Conservation (phyloP, 169 alveolate genomes). For the Plasmodium yoelii region DNA sequence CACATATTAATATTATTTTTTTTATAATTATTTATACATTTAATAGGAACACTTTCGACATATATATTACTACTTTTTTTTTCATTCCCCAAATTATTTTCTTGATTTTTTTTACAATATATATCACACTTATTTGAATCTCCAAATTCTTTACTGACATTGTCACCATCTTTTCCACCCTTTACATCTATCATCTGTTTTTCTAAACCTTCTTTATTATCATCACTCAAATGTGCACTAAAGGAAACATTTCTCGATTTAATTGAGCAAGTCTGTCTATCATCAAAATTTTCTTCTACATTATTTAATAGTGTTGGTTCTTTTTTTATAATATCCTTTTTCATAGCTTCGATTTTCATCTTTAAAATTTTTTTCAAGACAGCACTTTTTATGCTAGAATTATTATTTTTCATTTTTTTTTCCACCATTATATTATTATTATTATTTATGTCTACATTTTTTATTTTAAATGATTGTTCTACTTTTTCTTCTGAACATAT, state of each 20-base stretch:
- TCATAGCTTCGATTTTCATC: constrained; percentile 52
- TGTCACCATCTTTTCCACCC: not conserved
- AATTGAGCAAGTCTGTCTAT: not conserved
- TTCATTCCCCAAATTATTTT: not conserved
- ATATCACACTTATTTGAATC: too few species aligned
- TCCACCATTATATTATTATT: not conserved
- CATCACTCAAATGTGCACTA: too few species aligned
- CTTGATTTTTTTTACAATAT: not conserved
- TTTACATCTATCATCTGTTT: not conserved
- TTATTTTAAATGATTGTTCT: too few species aligned
- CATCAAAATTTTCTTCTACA: not conserved
- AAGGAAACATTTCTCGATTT: not conserved
- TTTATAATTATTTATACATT: too few species aligned
- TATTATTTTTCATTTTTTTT: constrained; percentile 1
- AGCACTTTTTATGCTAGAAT: constrained; percentile 7
- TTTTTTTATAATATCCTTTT: not conserved
- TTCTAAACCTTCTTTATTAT: not conserved
- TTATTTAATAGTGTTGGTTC: not conserved
- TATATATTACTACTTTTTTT: not conserved
- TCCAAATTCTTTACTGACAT: not conserved
- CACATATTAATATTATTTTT: not conserved
- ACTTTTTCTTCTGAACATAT: too few species aligned
- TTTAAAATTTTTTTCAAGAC: constrained; percentile 26
- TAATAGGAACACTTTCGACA: not conserved
- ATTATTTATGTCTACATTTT: not conserved